phyloP scores from a whole-genome alignment of 805 yeast species.

The Metschnikowia shivogae region DNA sequence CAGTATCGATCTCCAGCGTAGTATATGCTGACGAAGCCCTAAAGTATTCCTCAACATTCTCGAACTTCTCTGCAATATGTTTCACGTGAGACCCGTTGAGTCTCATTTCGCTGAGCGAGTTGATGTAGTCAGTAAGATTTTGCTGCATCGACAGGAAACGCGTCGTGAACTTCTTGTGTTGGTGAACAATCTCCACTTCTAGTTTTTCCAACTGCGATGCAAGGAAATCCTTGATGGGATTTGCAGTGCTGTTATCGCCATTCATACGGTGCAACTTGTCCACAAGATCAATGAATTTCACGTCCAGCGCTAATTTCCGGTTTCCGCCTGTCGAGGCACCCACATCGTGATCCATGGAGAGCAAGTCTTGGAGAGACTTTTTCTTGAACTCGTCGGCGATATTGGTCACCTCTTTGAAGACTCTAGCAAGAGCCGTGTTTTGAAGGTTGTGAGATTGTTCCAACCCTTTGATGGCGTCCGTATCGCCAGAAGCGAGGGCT shows the following conservation, averaged over 20 bases:
- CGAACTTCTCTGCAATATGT: conserved; percentile 38
- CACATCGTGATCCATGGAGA: conserved; percentile 37
- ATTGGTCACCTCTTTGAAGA: conserved; percentile 30
- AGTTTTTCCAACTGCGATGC: conserved; percentile 28
- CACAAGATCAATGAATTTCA: conserved; percentile 35
- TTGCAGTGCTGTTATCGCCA: conserved; percentile 15
- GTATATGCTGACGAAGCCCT: conserved; percentile 25
- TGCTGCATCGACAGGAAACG: conserved; percentile 36
- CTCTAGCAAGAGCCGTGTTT: conserved; percentile 28
- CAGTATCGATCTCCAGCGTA: conserved; percentile 23
- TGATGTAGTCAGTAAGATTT: conserved; percentile 34
- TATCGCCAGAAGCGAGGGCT: conserved; percentile 7
- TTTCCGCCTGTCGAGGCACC: conserved; percentile 3
- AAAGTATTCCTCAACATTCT: conserved; percentile 32
- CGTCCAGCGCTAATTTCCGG: conserved; percentile 19
- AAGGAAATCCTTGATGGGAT: conserved; percentile 36
- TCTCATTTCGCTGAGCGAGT: conserved; percentile 29
- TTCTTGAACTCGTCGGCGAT: conserved; percentile 34
- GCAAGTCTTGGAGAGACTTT: conserved; percentile 32
- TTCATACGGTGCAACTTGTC: conserved; percentile 37
- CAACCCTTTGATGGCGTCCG: conserved; percentile 11
- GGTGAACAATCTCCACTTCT: conserved; percentile 32
- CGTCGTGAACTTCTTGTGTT: conserved; percentile 32
- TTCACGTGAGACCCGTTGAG: conserved; percentile 33
- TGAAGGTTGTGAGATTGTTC: conserved; percentile 24